A percentile compares a stretch with the other conserved stretches of the same genome.
These are phyloP conservation scores for Gracilaria domingensis DNA, from an alignment of 23 red algal genomes.

Conservation along the genomic window DNA sequence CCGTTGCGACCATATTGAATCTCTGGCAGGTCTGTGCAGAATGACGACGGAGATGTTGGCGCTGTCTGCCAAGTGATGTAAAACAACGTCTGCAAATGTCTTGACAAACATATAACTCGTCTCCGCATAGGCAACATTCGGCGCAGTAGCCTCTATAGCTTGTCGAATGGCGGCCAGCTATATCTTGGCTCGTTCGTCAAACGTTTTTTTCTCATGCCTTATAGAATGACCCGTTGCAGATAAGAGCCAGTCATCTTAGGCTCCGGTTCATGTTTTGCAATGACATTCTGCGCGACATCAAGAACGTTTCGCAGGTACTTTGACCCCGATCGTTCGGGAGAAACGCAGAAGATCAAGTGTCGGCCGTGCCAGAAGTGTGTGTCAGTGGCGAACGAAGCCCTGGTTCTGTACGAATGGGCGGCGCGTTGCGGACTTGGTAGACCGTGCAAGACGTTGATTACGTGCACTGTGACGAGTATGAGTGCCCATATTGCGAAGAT, in stretches of 20 bases:
- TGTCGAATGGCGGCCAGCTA: slow-evolving; percentile 70
- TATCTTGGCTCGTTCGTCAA: slow-evolving; percentile 11
- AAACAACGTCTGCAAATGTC: slow-evolving; percentile 79
- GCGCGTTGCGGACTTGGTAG: neutral
- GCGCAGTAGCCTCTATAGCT: slow-evolving; percentile 54
- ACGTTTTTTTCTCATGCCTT: slow-evolving; percentile 49
- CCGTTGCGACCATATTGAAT: slow-evolving; percentile 62
- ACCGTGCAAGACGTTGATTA: neutral
- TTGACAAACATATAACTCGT: slow-evolving; percentile 84
- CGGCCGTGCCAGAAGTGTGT: slow-evolving; percentile 45
- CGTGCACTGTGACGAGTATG: neutral
- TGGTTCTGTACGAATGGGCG: slow-evolving; percentile 10
- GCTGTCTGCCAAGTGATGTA: slow-evolving; percentile 46
- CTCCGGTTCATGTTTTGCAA: slow-evolving; percentile 58
- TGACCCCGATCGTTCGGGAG: slow-evolving; percentile 69
- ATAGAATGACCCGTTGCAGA: slow-evolving; percentile 58
- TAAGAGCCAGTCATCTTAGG: slow-evolving; percentile 47
- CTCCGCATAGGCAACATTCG: slow-evolving; percentile 68
- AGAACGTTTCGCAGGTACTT: slow-evolving; percentile 63
- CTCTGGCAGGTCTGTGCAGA: slow-evolving; percentile 45
- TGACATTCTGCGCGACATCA: slow-evolving; percentile 33
- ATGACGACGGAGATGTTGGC: slow-evolving; percentile 75
- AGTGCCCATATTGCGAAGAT: neutral
- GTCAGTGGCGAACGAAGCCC: slow-evolving; percentile 14
- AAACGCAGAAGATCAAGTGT: slow-evolving; percentile 72